Conservation (phyloP, 2,329 filamentous ascomycete species). For the Sporothrix luriei region DNA sequence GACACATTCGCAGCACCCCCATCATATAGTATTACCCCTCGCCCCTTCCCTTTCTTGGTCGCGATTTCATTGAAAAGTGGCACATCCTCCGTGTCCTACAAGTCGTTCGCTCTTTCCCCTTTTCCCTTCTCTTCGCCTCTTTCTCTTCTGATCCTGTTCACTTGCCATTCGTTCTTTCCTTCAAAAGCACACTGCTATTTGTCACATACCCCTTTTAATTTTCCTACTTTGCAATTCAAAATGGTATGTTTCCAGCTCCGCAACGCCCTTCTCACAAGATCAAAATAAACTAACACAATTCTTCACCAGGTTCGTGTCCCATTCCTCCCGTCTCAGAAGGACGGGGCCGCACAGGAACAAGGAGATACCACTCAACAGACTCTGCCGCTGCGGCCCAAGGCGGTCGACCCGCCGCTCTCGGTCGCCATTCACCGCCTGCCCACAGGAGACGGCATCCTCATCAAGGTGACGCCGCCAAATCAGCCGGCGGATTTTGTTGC, state of each 20-base stretch:
- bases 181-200: neutral
- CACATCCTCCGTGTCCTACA: neutral
- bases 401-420: neutral
- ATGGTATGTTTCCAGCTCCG: neutral
- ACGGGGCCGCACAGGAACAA: neutral
- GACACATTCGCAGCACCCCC: neutral
- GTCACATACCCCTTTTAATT: neutral
- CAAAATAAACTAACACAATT: neutral
- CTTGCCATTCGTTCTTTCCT: constrained; percentile 13
- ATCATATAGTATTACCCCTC: neutral
- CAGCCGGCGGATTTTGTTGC: constrained; percentile 38
- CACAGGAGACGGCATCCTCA: constrained; percentile 47
- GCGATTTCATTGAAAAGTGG: neutral
- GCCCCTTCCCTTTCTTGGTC: neutral
- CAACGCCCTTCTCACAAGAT: neutral
- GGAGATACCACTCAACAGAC: neutral
- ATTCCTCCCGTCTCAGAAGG: neutral
- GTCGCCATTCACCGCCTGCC: constrained; percentile 44
- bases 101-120: neutral
- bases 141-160: neutral
- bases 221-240: neutral
- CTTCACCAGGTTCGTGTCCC: neutral
- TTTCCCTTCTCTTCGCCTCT: neutral
- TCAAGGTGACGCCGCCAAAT: constrained; percentile 52
- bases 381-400: neutral